Evolutionary conservation across 495 filamentous ascomycete genomes (phyloP).

Genomic region (Hypoxylon perforatum): DNA sequence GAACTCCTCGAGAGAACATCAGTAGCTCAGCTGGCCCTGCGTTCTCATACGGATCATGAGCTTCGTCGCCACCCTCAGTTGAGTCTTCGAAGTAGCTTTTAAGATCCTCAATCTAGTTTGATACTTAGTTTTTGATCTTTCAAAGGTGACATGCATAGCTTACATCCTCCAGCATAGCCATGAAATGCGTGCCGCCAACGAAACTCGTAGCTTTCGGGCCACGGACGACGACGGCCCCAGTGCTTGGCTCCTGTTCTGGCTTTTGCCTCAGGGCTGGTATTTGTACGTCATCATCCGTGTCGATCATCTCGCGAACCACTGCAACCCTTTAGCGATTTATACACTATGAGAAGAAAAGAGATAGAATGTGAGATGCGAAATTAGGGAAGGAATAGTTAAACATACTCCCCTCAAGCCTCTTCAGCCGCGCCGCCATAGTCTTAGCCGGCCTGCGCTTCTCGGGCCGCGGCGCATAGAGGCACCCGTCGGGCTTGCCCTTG

Average conservation of each 20-base stretch:
- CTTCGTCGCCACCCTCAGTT: conserved; percentile 43
- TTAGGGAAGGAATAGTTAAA: background rate
- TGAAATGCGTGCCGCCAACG: conserved; percentile 65
- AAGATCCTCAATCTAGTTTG: conserved; percentile 55
- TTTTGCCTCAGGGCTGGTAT: conserved; percentile 33
- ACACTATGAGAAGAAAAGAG: background rate
- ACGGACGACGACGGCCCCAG: conserved; percentile 48
- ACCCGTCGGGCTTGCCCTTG: conserved; percentile 53
- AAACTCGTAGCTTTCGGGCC: conserved; percentile 53
- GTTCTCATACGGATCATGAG: conserved; percentile 42
- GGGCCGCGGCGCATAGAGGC: conserved; percentile 58
- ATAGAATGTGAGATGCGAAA: background rate
- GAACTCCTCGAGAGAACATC: conserved; percentile 40
- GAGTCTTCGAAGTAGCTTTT: conserved; percentile 58
- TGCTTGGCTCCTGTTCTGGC: conserved; percentile 23
- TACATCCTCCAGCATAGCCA: conserved; percentile 66
- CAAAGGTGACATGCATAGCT: conserved; percentile 30
- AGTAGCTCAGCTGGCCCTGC: conserved; percentile 47
- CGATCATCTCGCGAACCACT: conserved; percentile 62
- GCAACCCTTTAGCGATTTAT: conserved; percentile 14
- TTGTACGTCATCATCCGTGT: conserved; percentile 41
- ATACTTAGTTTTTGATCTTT: background rate
- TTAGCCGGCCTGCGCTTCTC: conserved; percentile 51
- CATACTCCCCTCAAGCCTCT: conserved; percentile 60
- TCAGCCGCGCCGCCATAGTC: conserved; percentile 62